Evolutionary conservation across 768 basidiomycete genomes (phyloP).

Genomic region (Calvatia gigantea): DNA sequence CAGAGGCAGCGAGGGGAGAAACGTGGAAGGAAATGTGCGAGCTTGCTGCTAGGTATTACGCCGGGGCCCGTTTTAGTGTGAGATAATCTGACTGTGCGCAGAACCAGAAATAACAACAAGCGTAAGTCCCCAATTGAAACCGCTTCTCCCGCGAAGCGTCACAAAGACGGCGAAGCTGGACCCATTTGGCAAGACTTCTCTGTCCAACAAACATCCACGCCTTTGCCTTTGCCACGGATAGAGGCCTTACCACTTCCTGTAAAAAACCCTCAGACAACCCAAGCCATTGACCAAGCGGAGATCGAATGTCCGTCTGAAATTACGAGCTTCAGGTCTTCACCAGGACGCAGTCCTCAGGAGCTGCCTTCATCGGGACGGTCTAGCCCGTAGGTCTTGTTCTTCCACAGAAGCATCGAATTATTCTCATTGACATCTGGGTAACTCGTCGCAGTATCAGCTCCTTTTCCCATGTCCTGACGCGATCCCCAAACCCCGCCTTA

Average conservation of each 20-base stretch:
- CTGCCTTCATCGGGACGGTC: neutral
- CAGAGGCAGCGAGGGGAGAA: neutral
- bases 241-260: neutral
- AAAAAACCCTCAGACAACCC: no score
- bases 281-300: neutral
- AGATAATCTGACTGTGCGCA: constrained; percentile 3
- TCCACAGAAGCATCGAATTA: neutral
- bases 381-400: constrained; percentile 7
- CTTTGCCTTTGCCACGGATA: neutral
- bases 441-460: constrained; percentile 3
- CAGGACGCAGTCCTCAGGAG: neutral
- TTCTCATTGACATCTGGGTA: neutral
- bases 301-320: constrained; percentile 9
- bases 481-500: neutral
- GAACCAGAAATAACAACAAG: constrained; percentile 7
- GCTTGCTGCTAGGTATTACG: neutral
- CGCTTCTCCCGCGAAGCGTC: constrained; percentile 11
- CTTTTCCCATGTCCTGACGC: constrained; percentile 3
- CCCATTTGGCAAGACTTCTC: neutral
- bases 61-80: neutral
- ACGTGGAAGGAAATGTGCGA: constrained; percentile 1
- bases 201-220: neutral
- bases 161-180: neutral
- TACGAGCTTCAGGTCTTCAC: constrained; percentile 2
- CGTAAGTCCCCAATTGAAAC: constrained; percentile 1